These are phyloP conservation scores for Xylaria nigripes DNA, from an alignment of 495 filamentous ascomycete species.

Conservation along the genomic window DNA sequence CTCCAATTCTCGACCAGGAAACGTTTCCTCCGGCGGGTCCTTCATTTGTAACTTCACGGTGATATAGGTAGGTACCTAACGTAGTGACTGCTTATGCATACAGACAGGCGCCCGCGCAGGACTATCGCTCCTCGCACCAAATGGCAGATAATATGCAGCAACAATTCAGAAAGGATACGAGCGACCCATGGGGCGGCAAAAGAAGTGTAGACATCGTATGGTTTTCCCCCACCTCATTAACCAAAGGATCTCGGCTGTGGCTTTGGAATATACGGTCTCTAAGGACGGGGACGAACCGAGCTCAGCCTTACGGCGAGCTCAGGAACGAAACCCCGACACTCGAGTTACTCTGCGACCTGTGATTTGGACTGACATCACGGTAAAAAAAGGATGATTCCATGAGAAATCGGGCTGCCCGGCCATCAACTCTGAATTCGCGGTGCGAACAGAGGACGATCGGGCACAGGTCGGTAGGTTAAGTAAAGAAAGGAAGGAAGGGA, in stretches of 20 bases:
- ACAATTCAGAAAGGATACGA: no score
- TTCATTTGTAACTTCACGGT: no score
- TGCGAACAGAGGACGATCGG: slow-evolving; percentile 57
- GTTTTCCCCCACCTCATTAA: slow-evolving; percentile 78
- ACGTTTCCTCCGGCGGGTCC: no score
- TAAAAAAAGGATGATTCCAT: slow-evolving; percentile 66
- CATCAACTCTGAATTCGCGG: slow-evolving; percentile 60
- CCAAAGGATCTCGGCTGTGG: slow-evolving; percentile 77
- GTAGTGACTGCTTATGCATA: no score
- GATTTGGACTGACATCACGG: slow-evolving; percentile 83
- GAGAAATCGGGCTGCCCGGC: slow-evolving; percentile 73
- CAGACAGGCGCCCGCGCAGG: no score
- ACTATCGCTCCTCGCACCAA: no score
- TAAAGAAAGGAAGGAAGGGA: slow-evolving; percentile 42
- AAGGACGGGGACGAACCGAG: slow-evolving; percentile 56
- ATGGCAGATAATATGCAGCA: no score
- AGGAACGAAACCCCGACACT: no score
- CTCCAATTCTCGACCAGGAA: no score
- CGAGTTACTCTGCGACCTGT: slow-evolving; percentile 78
- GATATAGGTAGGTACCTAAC: no score
- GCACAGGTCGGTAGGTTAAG: slow-evolving; percentile 73
- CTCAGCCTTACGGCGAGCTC: slow-evolving; percentile 62
- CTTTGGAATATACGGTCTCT: slow-evolving; percentile 80
- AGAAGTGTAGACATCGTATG: slow-evolving; percentile 73
- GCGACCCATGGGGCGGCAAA: no score